These are phyloP conservation scores for Pyrenophora seminiperda DNA, from an alignment of 2,329 filamentous ascomycete genomes.

Conservation along the genomic window DNA sequence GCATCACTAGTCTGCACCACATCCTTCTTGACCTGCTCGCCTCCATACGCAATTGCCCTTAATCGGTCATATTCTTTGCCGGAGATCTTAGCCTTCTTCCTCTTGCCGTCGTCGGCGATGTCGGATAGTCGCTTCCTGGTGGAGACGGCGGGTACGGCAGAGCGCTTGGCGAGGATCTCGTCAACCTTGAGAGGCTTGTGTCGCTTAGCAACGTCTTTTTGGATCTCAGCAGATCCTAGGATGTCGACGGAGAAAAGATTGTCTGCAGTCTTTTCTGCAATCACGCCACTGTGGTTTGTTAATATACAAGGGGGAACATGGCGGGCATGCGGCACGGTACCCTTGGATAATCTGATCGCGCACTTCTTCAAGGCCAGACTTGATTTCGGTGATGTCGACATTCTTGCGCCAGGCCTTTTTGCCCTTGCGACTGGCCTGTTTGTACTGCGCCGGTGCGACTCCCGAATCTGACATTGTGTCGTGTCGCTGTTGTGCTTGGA, in stretches of 20 bases:
- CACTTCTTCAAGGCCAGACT: slow-evolving; percentile 79
- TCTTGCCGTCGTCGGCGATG: slow-evolving; percentile 67
- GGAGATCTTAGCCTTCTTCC: slow-evolving; percentile 83
- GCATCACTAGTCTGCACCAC: slow-evolving; percentile 63
- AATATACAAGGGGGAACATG: slow-evolving; percentile 8
- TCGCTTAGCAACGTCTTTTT: slow-evolving; percentile 67
- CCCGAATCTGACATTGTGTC: slow-evolving; percentile 30
- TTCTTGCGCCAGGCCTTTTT: slow-evolving; percentile 99
- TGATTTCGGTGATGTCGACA: slow-evolving; percentile 86
- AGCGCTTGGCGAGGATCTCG: slow-evolving; percentile 86
- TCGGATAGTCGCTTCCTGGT: slow-evolving; percentile 77
- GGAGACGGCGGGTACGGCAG: slow-evolving; percentile 77
- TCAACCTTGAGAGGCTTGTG: slow-evolving; percentile 86
- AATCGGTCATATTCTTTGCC: slow-evolving; percentile 82
- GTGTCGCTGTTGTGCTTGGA: slow-evolving; percentile 4
- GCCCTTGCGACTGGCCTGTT: slow-evolving; percentile 90
- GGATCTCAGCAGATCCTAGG: slow-evolving; percentile 69
- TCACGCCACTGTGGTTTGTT: slow-evolving; percentile 68
- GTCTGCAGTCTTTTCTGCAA: slow-evolving; percentile 80
- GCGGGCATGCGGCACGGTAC: slow-evolving; percentile 55
- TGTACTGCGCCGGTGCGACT: slow-evolving; percentile 76
- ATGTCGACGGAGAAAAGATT: slow-evolving; percentile 87
- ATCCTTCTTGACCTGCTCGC: slow-evolving; percentile 59
- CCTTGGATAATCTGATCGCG: slow-evolving; percentile 91
- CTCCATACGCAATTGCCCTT: slow-evolving; percentile 75